Base-by-base conservation (phyloP, 1,139 yeast genomes). In the Diutina mesorugosa region DNA sequence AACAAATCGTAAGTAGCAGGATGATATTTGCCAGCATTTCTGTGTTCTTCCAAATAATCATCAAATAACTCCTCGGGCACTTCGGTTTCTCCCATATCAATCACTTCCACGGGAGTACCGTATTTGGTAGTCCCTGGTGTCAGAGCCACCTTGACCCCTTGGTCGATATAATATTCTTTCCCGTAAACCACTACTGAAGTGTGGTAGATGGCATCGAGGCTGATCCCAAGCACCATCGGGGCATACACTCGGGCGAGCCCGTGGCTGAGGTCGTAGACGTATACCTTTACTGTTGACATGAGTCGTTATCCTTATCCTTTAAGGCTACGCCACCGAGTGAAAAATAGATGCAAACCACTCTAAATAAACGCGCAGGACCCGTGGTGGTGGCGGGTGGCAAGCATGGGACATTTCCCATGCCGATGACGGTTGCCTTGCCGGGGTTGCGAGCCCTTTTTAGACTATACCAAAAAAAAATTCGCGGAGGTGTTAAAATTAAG, bases 121-220 rank as follows among this genome's bases (percentile, higher is more conserved):
- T 83, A 83, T 63, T 83, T 82, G 28, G 88, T 78, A 47, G 65
- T 66, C 1, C 84, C 87, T 0, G 87, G 84, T 0, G 58, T 58
- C 16, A 66, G 57, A 4, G 65, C 65, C 2, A 69, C 68, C 58
- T 78, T 78, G 55, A 85, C 81, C 3, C 89, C 90, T 53, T 77
- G 79, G 58, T 84, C 87, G 56, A 80, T 81, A 63, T 77, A 85
- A 60, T 78, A 74, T 61, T 85, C 90, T 55, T 72, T 72, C 14
- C 74, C 78, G 61, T 77, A 74, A 14, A 80, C 74, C 12, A 84
- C 87, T 3, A 84, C 77, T 1, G 84, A 76, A 0, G 90, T 84
- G 65, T 85, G 90, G 74, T 84, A 85, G 14, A 85, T 77, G 28
- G 88, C 90, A 51, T 84, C 87, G 12, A 82, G 67, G 18, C 68